These are phyloP conservation scores for carrot (Daucus carota) DNA, from an alignment of 129 eudicot species.

Conservation along the genomic window DH1_v3.0 NC_030382.2:49174501-49175000, in stretches of 20 bases:
- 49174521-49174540: constrained; percentile 23
- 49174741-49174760: constrained; percentile 14
- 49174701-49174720: constrained; percentile 16
- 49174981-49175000: constrained; percentile 55
- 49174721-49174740: constrained; percentile 29
- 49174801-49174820: constrained; percentile 13
- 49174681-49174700: constrained; percentile 5
- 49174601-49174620: constrained; percentile 76
- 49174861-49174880: constrained; percentile 22
- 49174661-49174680: constrained; percentile 30
- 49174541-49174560: constrained; percentile 36
- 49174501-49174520: constrained; percentile 47
- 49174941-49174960: constrained; percentile 42
- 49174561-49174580: constrained; percentile 58
- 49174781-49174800: constrained; percentile 16
- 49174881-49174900: constrained; percentile 42
- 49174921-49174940: constrained; percentile 65
- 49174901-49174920: constrained; percentile 61
- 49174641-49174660: constrained; percentile 77
- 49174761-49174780: constrained; percentile 13
- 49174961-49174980: constrained; percentile 47
- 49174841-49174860: constrained; percentile 28
- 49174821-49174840: constrained; percentile 20
- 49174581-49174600: constrained; percentile 78
- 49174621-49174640: constrained; percentile 34